A percentile compares a stretch with the other conserved stretches of the same genome.
Evolutionary conservation across 2,329 filamentous ascomycete genomes (phyloP).

Genomic region (Cryphonectria parasitica): DNA sequence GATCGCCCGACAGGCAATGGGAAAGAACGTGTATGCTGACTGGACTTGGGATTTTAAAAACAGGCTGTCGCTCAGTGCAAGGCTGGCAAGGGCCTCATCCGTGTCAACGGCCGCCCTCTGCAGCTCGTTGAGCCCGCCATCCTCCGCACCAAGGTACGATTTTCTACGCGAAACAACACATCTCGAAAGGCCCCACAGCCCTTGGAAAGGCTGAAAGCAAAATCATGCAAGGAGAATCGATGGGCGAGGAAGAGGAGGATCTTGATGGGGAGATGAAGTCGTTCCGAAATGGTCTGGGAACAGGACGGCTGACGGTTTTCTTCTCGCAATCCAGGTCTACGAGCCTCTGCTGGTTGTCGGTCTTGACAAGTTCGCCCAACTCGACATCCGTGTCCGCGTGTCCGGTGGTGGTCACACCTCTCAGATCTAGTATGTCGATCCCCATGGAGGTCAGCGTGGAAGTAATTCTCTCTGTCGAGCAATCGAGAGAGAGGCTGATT

Average conservation of each 20-base stretch:
- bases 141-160: slow-evolving; percentile 90
- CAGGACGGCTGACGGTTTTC: slow-evolving; percentile 29
- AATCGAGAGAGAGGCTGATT: not conserved
- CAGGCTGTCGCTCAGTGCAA: slow-evolving; percentile 31
- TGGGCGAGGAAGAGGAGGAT: slow-evolving; percentile 15
- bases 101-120: slow-evolving; percentile 98
- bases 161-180: slow-evolving; percentile 9
- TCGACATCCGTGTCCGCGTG: slow-evolving; percentile 97
- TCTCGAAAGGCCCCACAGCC: slow-evolving; percentile 3
- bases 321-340: slow-evolving; percentile 70
- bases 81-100: slow-evolving; percentile 74
- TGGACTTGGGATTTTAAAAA: slow-evolving; percentile 3
- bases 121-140: slow-evolving; percentile 93
- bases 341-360: slow-evolving; percentile 97
- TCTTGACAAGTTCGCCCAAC: slow-evolving; percentile 93
- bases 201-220: slow-evolving; percentile 1
- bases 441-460: not conserved
- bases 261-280: not conserved
- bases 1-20: slow-evolving; percentile 17
- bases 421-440: slow-evolving; percentile 65
- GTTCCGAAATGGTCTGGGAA: not conserved
- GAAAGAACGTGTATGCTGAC: slow-evolving; percentile 25
- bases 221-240: not conserved
- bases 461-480: not conserved
- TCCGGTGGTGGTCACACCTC: slow-evolving; percentile 96